Base-by-base conservation (phyloP, 768 basidiomycete species). In the Asterophora lycoperdoides region DNA sequence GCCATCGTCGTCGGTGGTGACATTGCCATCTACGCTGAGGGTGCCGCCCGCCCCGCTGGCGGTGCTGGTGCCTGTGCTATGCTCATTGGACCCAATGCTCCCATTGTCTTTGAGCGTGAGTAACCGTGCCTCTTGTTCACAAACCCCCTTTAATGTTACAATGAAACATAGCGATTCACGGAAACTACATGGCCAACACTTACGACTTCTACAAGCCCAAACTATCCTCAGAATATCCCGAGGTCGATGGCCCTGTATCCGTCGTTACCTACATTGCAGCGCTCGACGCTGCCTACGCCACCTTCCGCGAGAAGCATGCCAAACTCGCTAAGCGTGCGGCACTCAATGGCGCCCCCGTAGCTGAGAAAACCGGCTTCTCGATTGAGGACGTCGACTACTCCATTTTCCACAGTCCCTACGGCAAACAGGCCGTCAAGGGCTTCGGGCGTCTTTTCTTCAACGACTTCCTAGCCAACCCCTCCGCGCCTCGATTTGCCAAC, bases 191-290 rank as follows among this genome's bases (percentile, higher is more conserved):
- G 89, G 86, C 87, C 53, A 95, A 99, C 75, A 91, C 86, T 0
- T 97, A 95, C 69, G 96, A 99, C 71, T 98, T 97, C 69, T 99
- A 96, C 85, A 99, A 99, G 76, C 96, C 96, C 41, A 85, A 91
- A 59, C 83, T 98, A 17, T 84, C 86, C 47, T 94, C 92, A 17
- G 92, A 94, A 67, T 95, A 93, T 68, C 96, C 96, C 52, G 89
- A 90, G 60, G 95, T 99, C 41, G 95, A 99, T 63, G 96, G 96
- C 2, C 96, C 95, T 5, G 86, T 95, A 38, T 95, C 96, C 7
- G 89, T 96, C 51, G 89, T 90, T 45, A 92, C 91, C 36, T 99
- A 99, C 73, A 84, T 94, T 60, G 85, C 89, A 51, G 93, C 95
- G 30, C 80, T 99, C 51, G 96, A 99, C 66, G 79, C 81, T 45